Percentiles rank a stretch among this genome's conserved stretches.
Evolutionary conservation across 1,284 basidiomycete genomes (phyloP).

Genomic region (Melampsora americana): DNA sequence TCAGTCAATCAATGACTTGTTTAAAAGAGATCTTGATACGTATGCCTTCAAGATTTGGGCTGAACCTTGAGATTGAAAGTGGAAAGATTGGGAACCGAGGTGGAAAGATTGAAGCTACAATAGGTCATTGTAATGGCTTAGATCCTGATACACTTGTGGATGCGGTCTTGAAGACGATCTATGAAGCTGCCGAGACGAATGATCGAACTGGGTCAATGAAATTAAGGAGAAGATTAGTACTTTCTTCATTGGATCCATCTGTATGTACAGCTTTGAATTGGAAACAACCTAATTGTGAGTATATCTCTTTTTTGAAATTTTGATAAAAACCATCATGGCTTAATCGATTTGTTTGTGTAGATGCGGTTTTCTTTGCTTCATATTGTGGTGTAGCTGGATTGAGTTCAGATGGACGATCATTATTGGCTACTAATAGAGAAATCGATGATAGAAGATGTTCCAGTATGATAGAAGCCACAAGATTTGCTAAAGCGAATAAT

Average conservation of each 20-base stretch:
- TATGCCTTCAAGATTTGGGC: constrained; percentile 65
- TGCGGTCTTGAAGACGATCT: constrained; percentile 73
- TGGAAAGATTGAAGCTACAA: constrained; percentile 58
- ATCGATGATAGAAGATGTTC: constrained; percentile 61
- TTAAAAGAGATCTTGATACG: constrained; percentile 23
- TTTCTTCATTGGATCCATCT: constrained; percentile 82
- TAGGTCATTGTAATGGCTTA: constrained; percentile 46
- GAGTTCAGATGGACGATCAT: constrained; percentile 12
- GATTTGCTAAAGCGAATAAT: constrained; percentile 91
- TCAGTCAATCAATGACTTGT: constrained; percentile 17
- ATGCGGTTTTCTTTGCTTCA: constrained; percentile 92
- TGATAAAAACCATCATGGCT: background rate
- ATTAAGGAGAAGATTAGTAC: constrained; percentile 61
- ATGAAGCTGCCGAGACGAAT: constrained; percentile 57
- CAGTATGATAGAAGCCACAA: constrained; percentile 84
- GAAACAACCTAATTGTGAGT: constrained; percentile 88
- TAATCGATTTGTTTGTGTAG: constrained; percentile 15
- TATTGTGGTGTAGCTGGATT: constrained; percentile 68
- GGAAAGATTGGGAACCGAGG: background rate
- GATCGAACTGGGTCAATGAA: background rate
- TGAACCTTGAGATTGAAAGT: constrained; percentile 69
- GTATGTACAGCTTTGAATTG: constrained; percentile 87
- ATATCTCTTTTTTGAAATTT: background rate
- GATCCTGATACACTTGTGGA: constrained; percentile 79
- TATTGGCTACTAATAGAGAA: constrained; percentile 56